These are phyloP conservation scores for Globisporangium mamillatum DNA, from an alignment of 352 stramenopile genomes.

Conservation along the genomic window DNA sequence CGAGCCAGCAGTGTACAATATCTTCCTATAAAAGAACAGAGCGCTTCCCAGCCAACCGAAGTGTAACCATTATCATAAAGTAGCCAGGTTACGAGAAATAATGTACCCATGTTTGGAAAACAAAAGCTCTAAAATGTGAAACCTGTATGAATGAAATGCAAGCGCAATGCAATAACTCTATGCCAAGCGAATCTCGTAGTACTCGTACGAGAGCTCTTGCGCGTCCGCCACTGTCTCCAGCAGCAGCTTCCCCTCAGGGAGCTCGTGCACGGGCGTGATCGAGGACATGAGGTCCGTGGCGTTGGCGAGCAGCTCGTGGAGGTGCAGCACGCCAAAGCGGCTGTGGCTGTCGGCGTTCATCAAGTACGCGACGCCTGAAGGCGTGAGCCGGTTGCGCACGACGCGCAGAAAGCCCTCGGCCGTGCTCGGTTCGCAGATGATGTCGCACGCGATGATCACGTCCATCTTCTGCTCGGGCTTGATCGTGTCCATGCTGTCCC, in stretches of 20 bases:
- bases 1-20: constrained; percentile 56
- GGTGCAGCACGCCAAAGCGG: constrained; percentile 74
- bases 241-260: constrained; percentile 55
- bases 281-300: constrained; percentile 59
- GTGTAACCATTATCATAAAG: constrained; percentile 1
- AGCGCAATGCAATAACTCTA: neutral
- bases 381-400: constrained; percentile 54
- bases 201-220: constrained; percentile 82
- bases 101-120: neutral
- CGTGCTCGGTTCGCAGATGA: constrained; percentile 86
- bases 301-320: constrained; percentile 60
- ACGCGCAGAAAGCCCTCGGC: constrained; percentile 85
- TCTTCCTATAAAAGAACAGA: constrained; percentile 35
- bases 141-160: neutral
- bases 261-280: constrained; percentile 63
- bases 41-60: neutral
- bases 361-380: constrained; percentile 67
- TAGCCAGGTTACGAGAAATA: neutral
- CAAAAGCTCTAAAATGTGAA: neutral
- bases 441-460: constrained; percentile 82
- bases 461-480: constrained; percentile 57
- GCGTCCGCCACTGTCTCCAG: constrained; percentile 76
- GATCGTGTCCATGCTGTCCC: constrained; percentile 72
- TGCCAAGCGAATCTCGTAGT: constrained; percentile 76
- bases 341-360: constrained; percentile 88